phyloP scores from a whole-genome alignment of 805 yeast species.

The Blastobotrys robertii region DNA sequence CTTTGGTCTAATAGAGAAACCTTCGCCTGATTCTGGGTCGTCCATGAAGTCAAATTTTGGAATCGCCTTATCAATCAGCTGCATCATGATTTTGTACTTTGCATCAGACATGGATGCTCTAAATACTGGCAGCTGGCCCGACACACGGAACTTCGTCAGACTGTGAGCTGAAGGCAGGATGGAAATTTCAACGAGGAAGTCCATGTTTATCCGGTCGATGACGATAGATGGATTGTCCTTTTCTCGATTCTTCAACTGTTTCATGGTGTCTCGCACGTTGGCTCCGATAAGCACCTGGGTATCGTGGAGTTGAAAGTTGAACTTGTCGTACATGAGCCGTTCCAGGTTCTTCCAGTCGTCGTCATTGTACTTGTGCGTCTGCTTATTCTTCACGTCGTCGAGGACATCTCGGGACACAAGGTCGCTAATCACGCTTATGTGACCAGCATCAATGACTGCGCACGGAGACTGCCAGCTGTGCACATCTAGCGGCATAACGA shows the following conservation, averaged over 20 bases:
- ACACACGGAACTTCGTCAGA: constrained; percentile 60
- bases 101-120: constrained; percentile 70
- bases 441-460: constrained; percentile 91
- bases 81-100: constrained; percentile 84
- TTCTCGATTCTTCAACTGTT: constrained; percentile 44
- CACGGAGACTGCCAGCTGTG: constrained; percentile 77
- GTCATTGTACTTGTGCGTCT: constrained; percentile 43
- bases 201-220: constrained; percentile 66
- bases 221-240: constrained; percentile 45
- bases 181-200: constrained; percentile 67
- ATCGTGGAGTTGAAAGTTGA: constrained; percentile 64
- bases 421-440: constrained; percentile 73
- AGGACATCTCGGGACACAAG: constrained; percentile 61
- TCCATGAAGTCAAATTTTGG: constrained; percentile 39
- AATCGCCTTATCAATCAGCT: constrained; percentile 55
- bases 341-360: constrained; percentile 71
- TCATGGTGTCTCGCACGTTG: constrained; percentile 64
- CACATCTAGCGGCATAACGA: constrained; percentile 78
- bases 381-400: constrained; percentile 52
- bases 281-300: constrained; percentile 87
- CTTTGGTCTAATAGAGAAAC: not conserved
- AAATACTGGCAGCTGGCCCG: constrained; percentile 69
- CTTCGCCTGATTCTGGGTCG: constrained; percentile 10
- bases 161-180: constrained; percentile 73
- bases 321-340: constrained; percentile 82